Base-by-base conservation (phyloP, 2,329 filamentous ascomycete genomes). In the Colletotrichum tabaci region DNA sequence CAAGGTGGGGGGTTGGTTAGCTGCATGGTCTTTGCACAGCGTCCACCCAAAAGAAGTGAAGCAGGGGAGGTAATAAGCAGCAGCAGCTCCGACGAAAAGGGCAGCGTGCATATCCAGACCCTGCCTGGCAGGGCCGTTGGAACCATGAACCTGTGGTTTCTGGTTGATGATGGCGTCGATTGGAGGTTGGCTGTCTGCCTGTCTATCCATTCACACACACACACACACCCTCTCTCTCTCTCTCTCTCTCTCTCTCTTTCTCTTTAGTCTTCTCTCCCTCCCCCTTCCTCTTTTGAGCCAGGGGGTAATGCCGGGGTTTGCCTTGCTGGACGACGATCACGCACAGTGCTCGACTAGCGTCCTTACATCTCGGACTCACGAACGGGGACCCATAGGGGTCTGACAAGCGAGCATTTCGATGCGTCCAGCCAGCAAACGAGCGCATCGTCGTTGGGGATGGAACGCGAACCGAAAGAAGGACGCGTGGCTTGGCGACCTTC, bases 101-200 rank as follows among this genome's bases (percentile, higher is more conserved):
- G 68, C 52, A 46, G 52, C 68, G 15, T 71, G 68, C 68, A 68
- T 71, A 47, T 71, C 52, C 57, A 26, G 63, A 53, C 65, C 30
- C 30, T 35, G 30, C 30, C 57, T 71, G 64, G 52, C 68, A 71
- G 68, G 68, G 68, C 58, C 58, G 16, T 49, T 61, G 63, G 56
- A 21, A 57, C 49, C 56, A 35, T 57, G 49, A 57, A 57, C 49
- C 56, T 71, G 40, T 42, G 30, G 57, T 67, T 58, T 62, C 58
- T 53, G 15, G 52, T 71, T 61, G 57, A 44, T 44, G 56, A 30
- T 53, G 50, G 30, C 15, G 26, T 47, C 18, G 44, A 30, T 61
- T 61, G 44, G 57, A 26, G 61, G 66, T 35, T 57, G 53, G 61
- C 61, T 69, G 38, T 53, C 52, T 13, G n/a, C 26, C 21, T 35